Evolutionary conservation across 2,329 filamentous ascomycete genomes (phyloP).

Genomic region (Colletotrichum phormii): DNA sequence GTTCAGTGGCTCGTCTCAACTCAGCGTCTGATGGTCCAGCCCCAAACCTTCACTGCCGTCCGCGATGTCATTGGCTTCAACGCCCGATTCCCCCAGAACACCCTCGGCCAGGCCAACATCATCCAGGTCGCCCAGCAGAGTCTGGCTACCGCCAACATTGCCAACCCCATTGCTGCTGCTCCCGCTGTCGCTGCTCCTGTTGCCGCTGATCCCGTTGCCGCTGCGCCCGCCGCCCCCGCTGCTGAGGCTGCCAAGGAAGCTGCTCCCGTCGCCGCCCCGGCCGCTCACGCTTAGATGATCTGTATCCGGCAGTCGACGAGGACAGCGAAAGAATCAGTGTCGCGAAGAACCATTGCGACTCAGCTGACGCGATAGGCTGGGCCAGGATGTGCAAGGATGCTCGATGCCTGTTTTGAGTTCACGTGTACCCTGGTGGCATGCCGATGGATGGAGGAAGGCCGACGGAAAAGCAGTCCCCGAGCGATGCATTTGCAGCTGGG

Average conservation of each 20-base stretch:
- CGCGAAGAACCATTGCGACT: background rate
- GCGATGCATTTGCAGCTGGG: background rate
- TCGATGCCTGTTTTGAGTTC: slow-evolving; percentile 18
- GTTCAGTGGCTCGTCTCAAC: slow-evolving; percentile 62
- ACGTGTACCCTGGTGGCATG: slow-evolving; percentile 15
- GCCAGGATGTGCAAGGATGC: background rate
- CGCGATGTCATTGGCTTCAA: slow-evolving; percentile 61
- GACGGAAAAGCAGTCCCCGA: slow-evolving; percentile 1
- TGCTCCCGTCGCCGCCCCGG: background rate
- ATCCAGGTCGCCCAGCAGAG: slow-evolving; percentile 40
- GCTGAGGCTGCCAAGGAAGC: background rate
- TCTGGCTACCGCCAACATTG: slow-evolving; percentile 17
- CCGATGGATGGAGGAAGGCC: background rate
- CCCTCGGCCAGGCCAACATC: slow-evolving; percentile 52
- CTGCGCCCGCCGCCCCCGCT: background rate
- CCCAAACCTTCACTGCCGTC: slow-evolving; percentile 51
- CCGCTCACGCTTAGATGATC: background rate
- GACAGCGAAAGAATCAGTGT: background rate
- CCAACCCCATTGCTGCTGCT: slow-evolving; percentile 9
- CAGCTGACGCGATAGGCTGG: background rate
- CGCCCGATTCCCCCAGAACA: slow-evolving; percentile 58
- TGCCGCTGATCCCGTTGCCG: background rate
- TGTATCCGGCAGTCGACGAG: background rate
- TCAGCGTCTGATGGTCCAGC: slow-evolving; percentile 51
- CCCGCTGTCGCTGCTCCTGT: slow-evolving; percentile 10